Base-by-base conservation (phyloP, 2,329 filamentous ascomycete species). In the Cladosporium sp. region DNA sequence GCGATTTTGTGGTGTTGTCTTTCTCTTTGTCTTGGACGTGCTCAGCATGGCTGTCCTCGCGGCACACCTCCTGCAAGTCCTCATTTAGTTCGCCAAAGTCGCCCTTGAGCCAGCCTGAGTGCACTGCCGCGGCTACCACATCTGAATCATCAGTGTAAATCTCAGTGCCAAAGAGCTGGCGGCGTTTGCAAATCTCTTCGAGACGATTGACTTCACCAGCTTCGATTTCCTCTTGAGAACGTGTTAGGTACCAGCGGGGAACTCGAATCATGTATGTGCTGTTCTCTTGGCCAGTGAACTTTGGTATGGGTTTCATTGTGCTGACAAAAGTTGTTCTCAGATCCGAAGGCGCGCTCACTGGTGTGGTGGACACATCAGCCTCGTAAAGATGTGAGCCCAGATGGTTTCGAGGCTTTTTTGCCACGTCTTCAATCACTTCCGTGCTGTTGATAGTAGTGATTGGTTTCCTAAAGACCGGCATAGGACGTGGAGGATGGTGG, bases 121-220 rank as follows among this genome's bases (percentile, higher is more conserved):
- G 94, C 47, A 99, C 93, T 60, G 92, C 93, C 2, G 93, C 92
- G 0, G 92, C 93, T 22, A 99, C 83, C 0, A 94, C 86, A 70
- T 99, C 94, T 0, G 92, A 96, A 73, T 99, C 94, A 66, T 99
- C 94, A 0, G 92, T 96, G 71, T 97, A 97, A 6, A 99, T 83
- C 38, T 95, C 92, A 0, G 91, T 94, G 1, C 94, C 94, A 92
- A 93, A 99, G 0, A 99, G 73, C 7, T 90, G 89, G 19, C 88
- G 84, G 36, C 90, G 84, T 7, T 85, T 78, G 11, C 92, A 95
- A 54, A 97, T 92, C 65, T 95, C 90, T 70, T 94, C 89, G 30
- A 93, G 83, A 22, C 89, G 84, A 7, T 80, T 75, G 0, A 84
- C 74, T 28, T 64, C 61, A 11, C 64, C 63, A 12, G 58, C 49